Evolutionary conservation across 176 grass and related monocot genomes (phyloP).

Genomic region (Dactylis glomerata): DNA sequence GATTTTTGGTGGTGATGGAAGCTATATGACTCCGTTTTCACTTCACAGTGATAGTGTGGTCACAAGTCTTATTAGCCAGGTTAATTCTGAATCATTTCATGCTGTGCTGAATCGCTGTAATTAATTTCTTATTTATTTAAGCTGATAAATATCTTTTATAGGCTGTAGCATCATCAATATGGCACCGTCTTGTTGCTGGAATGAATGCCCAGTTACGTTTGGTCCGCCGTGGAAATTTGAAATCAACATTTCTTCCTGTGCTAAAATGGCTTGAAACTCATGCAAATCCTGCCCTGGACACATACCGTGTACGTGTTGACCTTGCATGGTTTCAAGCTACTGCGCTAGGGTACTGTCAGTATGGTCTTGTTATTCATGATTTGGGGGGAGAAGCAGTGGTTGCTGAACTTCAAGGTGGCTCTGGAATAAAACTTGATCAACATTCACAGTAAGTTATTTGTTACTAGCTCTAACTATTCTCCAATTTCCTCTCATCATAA

Average conservation of each 20-base stretch:
- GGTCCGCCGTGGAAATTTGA: slow-evolving; percentile 70
- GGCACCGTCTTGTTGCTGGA: slow-evolving; percentile 89
- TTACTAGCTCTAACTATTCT: slow-evolving; percentile 15
- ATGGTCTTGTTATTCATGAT: slow-evolving; percentile 78
- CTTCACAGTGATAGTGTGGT: slow-evolving; percentile 94
- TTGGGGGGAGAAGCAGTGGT: slow-evolving; percentile 23
- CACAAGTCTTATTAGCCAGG: slow-evolving; percentile 89
- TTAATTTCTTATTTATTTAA: slow-evolving; percentile 4
- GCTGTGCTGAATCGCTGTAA: slow-evolving; percentile 3
- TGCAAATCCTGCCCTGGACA: slow-evolving; percentile 66
- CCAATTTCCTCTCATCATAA: not conserved
- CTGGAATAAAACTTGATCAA: slow-evolving; percentile 42
- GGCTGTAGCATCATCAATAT: slow-evolving; percentile 84
- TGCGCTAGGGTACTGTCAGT: slow-evolving; percentile 73
- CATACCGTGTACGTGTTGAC: slow-evolving; percentile 48
- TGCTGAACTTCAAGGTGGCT: slow-evolving; percentile 42
- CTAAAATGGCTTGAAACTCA: slow-evolving; percentile 84
- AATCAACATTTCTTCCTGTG: slow-evolving; percentile 53
- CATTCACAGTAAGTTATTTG: slow-evolving; percentile 53
- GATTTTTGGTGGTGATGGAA: slow-evolving; percentile 93
- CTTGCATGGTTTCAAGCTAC: slow-evolving; percentile 91
- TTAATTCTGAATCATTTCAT: slow-evolving; percentile 36
- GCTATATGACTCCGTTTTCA: slow-evolving; percentile 96
- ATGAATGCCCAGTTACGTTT: slow-evolving; percentile 87
- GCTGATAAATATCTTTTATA: slow-evolving; percentile 33